These are phyloP conservation scores for Botrytis medusae DNA, from an alignment of 2,329 filamentous ascomycete genomes.

Conservation along the genomic window DNA sequence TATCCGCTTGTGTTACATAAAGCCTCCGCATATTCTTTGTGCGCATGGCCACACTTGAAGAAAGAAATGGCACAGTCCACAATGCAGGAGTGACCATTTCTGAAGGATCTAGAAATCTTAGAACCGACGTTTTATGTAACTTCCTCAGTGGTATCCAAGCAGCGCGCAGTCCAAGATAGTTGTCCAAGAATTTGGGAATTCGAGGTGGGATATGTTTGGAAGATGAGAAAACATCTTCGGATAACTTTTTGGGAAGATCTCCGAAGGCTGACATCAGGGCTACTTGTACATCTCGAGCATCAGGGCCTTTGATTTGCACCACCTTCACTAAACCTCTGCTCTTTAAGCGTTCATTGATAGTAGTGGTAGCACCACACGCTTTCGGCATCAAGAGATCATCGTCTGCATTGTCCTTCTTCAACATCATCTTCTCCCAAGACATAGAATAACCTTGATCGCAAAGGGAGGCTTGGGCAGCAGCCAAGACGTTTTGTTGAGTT, in stretches of 20 bases:
- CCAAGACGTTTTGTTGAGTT: slow-evolving; percentile 35
- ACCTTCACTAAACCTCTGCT: slow-evolving; percentile 71
- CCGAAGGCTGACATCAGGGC: slow-evolving; percentile 64
- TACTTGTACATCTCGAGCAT: slow-evolving; percentile 66
- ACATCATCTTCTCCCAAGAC: slow-evolving; percentile 32
- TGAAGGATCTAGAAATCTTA: slow-evolving; percentile 67
- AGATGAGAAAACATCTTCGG: slow-evolving; percentile 30
- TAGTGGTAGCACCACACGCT: slow-evolving; percentile 62
- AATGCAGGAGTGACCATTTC: slow-evolving; percentile 72
- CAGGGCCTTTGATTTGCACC: slow-evolving; percentile 59
- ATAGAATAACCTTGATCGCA: slow-evolving; percentile 30
- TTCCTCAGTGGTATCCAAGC: slow-evolving; percentile 76
- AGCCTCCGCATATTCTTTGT: slow-evolving; percentile 59
- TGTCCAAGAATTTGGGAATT: slow-evolving; percentile 29
- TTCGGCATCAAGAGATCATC: slow-evolving; percentile 50
- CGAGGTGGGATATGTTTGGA: slow-evolving; percentile 26
- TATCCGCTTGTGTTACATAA: slow-evolving; percentile 73
- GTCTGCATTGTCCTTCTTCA: neutral
- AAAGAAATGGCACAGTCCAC: slow-evolving; percentile 71
- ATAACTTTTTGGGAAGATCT: slow-evolving; percentile 48
- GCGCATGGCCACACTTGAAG: slow-evolving; percentile 72
- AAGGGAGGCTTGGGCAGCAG: slow-evolving; percentile 34
- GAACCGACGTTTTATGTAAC: slow-evolving; percentile 68
- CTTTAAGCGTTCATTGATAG: slow-evolving; percentile 68
- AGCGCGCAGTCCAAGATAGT: slow-evolving; percentile 56